Base-by-base conservation (phyloP, 345 rosid genomes). In the Syzygium jambos region DNA sequence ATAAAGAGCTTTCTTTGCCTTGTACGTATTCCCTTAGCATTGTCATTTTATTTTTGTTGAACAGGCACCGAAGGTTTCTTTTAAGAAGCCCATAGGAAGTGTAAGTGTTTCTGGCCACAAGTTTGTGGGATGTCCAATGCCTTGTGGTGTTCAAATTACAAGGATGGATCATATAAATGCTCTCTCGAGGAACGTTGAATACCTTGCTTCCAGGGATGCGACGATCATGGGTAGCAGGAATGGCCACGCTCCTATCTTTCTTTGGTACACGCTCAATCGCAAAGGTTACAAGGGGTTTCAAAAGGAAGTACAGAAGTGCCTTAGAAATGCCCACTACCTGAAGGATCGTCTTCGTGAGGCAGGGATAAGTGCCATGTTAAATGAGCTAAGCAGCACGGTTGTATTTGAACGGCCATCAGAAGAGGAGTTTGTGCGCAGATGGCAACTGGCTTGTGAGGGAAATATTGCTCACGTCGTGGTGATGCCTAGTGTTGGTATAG, bases 221-320 rank as follows among this genome's bases (percentile, higher is more conserved):
- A 97, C 99, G 43, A 97, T 97, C 89, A 98, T 98, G 99, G 99
- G 99, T 68, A 95, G 99, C 89, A 90, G 99, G 29, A 98, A 98
- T n/a, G 99, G 99, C 12, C 99, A 98, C 53, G 99, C 99, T 7
- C 99, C 99, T 85, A 89, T 98, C 89, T 98, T 98, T 90, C 98
- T 98, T 49, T 98, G 99, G 99, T 98, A 95, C 91, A 98, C 99
- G 5, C 93, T 97, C 73, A 95, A 95, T 93, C 89, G 94, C 85
- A 95, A 97, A 90, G 99, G 99, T 17, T 98, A 98, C 91, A 94
- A 93, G 84, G 99, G 99, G 13, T 97, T 97, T 89, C 99, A 94
- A 90, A 97, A 96, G 90, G 99, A 97, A 89, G 99, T 96, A 55
- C 99, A 98, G 90, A 98, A 95, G 90, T 98, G 99, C 89, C 94